Evolutionary conservation across 176 grass and related monocot species (phyloP).

Genomic region (Juncus effusus): DNA sequence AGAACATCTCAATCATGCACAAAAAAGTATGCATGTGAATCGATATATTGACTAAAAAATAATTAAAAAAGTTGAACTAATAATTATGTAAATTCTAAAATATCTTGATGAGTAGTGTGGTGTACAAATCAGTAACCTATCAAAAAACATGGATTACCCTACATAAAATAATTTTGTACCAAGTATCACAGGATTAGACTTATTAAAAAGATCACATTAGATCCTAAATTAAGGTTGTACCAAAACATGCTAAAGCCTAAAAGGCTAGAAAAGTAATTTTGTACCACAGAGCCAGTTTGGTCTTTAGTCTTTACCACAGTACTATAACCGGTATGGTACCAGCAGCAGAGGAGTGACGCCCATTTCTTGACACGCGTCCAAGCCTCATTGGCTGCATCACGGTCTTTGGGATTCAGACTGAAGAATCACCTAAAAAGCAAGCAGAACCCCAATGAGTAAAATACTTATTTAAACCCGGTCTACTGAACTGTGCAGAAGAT

Average conservation of each 20-base stretch:
- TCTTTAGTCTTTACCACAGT: constrained; percentile 5
- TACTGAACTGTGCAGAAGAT: neutral
- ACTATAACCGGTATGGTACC: constrained; percentile 8
- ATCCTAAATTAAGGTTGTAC: neutral
- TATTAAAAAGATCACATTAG: no score
- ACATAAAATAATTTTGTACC: no score
- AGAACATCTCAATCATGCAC: no score
- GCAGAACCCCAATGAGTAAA: neutral
- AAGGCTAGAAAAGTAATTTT: constrained; percentile 9
- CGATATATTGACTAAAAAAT: no score
- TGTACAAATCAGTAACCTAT: no score
- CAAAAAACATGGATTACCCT: no score
- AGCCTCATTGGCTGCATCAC: neutral
- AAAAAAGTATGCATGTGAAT: no score
- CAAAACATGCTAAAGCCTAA: constrained; percentile 5
- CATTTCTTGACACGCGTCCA: constrained; percentile 7
- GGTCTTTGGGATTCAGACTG: constrained; percentile 26
- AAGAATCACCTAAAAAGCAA: constrained; percentile 3
- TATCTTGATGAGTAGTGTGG: no score
- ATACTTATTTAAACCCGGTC: neutral
- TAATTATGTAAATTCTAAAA: no score
- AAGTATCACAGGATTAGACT: no score
- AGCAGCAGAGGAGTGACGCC: neutral
- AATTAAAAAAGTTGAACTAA: no score
- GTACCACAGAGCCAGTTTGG: neutral